phyloP scores from a whole-genome alignment of 2,329 filamentous ascomycete species.

The Apiospora kogelbergensis region DNA sequence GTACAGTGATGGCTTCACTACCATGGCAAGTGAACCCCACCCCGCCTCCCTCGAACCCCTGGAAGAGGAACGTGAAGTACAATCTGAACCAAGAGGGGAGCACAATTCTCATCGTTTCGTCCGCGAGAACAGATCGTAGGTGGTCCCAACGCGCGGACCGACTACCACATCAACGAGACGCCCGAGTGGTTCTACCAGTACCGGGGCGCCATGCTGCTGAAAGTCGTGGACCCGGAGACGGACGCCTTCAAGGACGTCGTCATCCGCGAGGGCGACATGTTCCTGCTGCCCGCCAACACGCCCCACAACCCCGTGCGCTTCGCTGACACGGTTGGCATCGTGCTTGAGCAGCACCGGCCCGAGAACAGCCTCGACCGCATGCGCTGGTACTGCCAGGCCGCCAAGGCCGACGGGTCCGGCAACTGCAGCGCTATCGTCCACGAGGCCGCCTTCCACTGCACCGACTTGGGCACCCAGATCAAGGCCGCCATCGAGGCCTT shows the following conservation, averaged over 20 bases:
- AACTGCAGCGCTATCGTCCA: constrained; percentile 72
- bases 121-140: constrained; percentile 69
- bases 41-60: background rate
- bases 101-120: background rate
- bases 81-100: background rate
- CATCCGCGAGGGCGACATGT: constrained; percentile 92
- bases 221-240: constrained; percentile 69
- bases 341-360: constrained; percentile 83
- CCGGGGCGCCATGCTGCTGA: constrained; percentile 89
- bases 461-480: constrained; percentile 89
- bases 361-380: constrained; percentile 70
- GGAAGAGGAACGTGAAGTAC: too few species aligned
- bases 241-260: constrained; percentile 76
- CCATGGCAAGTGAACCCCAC: constrained; percentile 60
- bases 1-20: constrained; percentile 79
- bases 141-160: constrained; percentile 91
- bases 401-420: constrained; percentile 13
- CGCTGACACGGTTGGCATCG: constrained; percentile 88
- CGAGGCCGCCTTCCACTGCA: constrained; percentile 85
- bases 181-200: constrained; percentile 99
- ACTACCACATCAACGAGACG: constrained; percentile 97
- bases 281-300: constrained; percentile 89
- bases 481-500: constrained; percentile 88
- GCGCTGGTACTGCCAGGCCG: constrained; percentile 81
- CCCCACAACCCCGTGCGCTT: constrained; percentile 96